Percentiles rank a stretch among this genome's conserved stretches.
These are phyloP conservation scores for Cladochytrium replicatum DNA, from an alignment of 192 early-diverging fungal genomes.

Conservation along the genomic window DNA sequence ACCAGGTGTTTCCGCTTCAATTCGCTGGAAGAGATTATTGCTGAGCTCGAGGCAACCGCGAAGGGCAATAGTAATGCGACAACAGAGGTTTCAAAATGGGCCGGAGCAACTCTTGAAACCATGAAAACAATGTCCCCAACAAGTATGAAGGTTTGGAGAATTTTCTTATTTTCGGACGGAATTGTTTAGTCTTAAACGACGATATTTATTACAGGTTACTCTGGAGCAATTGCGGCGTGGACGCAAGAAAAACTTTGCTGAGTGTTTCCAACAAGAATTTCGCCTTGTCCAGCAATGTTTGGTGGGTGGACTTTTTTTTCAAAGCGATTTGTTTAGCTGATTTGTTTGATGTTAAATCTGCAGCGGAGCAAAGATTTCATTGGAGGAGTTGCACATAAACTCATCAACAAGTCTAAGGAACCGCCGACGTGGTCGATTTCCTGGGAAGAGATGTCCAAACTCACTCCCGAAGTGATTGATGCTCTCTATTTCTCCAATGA, in stretches of 20 bases:
- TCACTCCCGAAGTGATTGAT: slow-evolving; percentile 16
- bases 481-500: slow-evolving; percentile 16
- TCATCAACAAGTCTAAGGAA: slow-evolving; percentile 56
- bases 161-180: not conserved
- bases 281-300: slow-evolving; percentile 69
- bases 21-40: slow-evolving; percentile 74
- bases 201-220: slow-evolving; percentile 44
- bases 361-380: slow-evolving; percentile 66
- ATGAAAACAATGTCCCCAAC: slow-evolving; percentile 71
- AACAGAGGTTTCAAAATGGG: slow-evolving; percentile 54
- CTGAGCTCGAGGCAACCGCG: slow-evolving; percentile 65
- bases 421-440: slow-evolving; percentile 66
- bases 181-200: not conserved
- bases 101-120: slow-evolving; percentile 48
- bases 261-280: slow-evolving; percentile 83
- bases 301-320: slow-evolving; percentile 8
- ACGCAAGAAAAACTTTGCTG: slow-evolving; percentile 50
- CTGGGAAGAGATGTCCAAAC: slow-evolving; percentile 13
- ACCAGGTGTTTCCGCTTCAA: slow-evolving; percentile 69
- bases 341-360: not conserved
- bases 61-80: no score
- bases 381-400: slow-evolving; percentile 73
- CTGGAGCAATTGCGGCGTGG: slow-evolving; percentile 74
- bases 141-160: slow-evolving; percentile 62
- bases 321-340: not conserved